Conservation (phyloP, 2,329 filamentous ascomycete genomes). For the Aspergillus glaucus region DNA sequence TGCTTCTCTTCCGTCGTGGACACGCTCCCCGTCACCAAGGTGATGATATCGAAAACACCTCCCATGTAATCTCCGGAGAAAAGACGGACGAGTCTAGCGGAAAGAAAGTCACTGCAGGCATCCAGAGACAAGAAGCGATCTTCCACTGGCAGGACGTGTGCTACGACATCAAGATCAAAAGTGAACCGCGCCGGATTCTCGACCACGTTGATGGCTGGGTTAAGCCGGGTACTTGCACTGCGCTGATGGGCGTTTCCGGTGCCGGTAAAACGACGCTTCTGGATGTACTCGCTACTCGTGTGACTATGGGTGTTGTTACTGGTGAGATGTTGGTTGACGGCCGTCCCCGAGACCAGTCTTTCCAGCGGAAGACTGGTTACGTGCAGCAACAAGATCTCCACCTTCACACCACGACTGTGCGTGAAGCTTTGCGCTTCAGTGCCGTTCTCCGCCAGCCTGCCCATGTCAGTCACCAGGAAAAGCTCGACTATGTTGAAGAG, state of each 20-base stretch:
- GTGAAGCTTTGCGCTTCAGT: slow-evolving; percentile 81
- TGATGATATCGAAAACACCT: slow-evolving; percentile 24
- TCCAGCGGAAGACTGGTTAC: slow-evolving; percentile 88
- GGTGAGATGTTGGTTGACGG: slow-evolving; percentile 85
- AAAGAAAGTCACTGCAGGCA: slow-evolving; percentile 30
- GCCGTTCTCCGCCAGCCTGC: slow-evolving; percentile 78
- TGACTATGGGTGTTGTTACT: slow-evolving; percentile 80
- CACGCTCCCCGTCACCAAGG: slow-evolving; percentile 43
- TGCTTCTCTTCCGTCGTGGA: slow-evolving; percentile 68
- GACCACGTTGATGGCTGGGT: slow-evolving; percentile 90
- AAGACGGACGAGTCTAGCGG: slow-evolving; percentile 25
- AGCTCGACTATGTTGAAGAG: slow-evolving; percentile 80
- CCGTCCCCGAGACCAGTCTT: slow-evolving; percentile 65
- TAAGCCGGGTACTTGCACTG: slow-evolving; percentile 83
- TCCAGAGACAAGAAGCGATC: slow-evolving; percentile 64
- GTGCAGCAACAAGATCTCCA: slow-evolving; percentile 92
- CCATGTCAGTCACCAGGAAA: slow-evolving; percentile 65
- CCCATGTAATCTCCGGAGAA: slow-evolving; percentile 20
- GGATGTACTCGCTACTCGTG: slow-evolving; percentile 77
- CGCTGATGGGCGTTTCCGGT: slow-evolving; percentile 82
- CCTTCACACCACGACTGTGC: slow-evolving; percentile 73
- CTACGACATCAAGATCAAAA: slow-evolving; percentile 77
- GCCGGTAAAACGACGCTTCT: slow-evolving; percentile 92
- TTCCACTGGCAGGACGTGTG: slow-evolving; percentile 84
- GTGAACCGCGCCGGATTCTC: slow-evolving; percentile 66